A percentile compares a stretch with the other conserved stretches of the same genome.
These are phyloP conservation scores for Calocybe gambosa DNA, from an alignment of 1,284 basidiomycete species.

Conservation along the genomic window DNA sequence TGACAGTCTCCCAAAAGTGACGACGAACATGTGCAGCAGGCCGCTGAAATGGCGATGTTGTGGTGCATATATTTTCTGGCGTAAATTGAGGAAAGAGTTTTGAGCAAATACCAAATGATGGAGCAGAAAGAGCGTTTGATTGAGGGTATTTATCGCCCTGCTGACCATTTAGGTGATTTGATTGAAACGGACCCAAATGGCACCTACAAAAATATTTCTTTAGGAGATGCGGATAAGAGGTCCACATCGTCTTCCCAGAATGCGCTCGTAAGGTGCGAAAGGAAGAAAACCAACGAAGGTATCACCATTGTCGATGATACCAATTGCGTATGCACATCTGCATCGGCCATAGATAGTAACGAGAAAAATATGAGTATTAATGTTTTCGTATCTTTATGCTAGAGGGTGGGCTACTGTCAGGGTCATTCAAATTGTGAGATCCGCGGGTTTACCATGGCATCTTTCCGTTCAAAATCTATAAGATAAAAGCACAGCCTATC, in stretches of 20 bases:
- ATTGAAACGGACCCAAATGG: neutral
- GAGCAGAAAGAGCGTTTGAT: constrained; percentile 49
- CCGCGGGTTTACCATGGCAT: constrained; percentile 34
- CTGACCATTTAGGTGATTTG: constrained; percentile 8
- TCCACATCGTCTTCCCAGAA: constrained; percentile 62
- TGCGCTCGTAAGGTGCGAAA: constrained; percentile 43
- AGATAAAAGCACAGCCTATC: constrained; percentile 48
- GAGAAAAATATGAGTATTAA: constrained; percentile 51
- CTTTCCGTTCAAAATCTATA: constrained; percentile 36
- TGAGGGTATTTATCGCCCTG: constrained; percentile 46
- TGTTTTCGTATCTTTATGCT: constrained; percentile 31
- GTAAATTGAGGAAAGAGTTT: constrained; percentile 41
- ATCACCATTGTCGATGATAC: constrained; percentile 49
- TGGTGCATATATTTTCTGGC: constrained; percentile 47
- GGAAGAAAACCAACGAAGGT: constrained; percentile 53
- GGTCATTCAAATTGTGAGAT: neutral
- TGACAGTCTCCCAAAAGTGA: constrained; percentile 68
- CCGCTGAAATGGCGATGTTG: constrained; percentile 54
- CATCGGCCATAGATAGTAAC: constrained; percentile 46
- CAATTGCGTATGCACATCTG: constrained; percentile 44
- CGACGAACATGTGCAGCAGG: constrained; percentile 70
- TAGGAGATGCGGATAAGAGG: constrained; percentile 32
- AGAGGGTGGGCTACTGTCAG: neutral
- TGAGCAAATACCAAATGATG: constrained; percentile 51
- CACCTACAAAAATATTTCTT: constrained; percentile 34